Conservation (phyloP, 1,284 basidiomycete species). For the Cutaneotrichosporon mucoides region DNA sequence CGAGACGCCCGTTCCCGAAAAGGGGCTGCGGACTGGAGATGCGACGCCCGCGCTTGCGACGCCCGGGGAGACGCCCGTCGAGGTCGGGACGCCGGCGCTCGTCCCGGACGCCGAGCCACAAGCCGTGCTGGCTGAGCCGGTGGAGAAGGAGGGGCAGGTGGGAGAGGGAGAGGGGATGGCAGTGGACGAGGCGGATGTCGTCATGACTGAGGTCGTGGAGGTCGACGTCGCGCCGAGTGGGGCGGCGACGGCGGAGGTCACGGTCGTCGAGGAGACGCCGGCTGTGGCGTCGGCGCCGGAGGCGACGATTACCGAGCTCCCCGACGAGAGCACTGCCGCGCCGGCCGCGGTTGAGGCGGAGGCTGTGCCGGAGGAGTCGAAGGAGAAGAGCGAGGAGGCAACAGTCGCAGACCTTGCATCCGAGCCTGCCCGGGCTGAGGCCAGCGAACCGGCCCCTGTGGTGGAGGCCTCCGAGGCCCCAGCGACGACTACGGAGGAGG, state of each 20-base stretch:
- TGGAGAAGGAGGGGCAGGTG: too few species aligned
- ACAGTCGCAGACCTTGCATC: neutral
- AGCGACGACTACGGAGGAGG: neutral
- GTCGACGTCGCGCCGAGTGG: too few species aligned
- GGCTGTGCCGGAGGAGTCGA: neutral
- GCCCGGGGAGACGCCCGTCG: neutral
- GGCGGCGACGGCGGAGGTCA: neutral
- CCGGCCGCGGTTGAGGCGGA: neutral
- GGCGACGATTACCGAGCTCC: constrained; percentile 3
- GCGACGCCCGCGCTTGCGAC: too few species aligned
- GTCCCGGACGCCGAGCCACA: too few species aligned
- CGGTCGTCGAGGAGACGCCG: neutral
- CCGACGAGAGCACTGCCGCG: neutral
- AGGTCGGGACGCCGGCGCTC: neutral
- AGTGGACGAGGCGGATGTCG: too few species aligned
- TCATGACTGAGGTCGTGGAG: too few species aligned
- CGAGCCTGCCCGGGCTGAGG: neutral
- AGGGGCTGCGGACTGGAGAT: neutral
- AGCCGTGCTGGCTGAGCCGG: too few species aligned
- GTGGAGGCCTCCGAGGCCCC: neutral
- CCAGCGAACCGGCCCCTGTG: too few species aligned
- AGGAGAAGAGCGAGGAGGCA: too few species aligned
- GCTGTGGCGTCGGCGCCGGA: too few species aligned
- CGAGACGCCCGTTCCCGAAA: constrained; percentile 4
- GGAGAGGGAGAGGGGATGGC: too few species aligned